Evolutionary conservation across 768 basidiomycete species (phyloP), one percentile per base, ranked within the genome.

Genomic region (Sarcomyxa edulis): DNA sequence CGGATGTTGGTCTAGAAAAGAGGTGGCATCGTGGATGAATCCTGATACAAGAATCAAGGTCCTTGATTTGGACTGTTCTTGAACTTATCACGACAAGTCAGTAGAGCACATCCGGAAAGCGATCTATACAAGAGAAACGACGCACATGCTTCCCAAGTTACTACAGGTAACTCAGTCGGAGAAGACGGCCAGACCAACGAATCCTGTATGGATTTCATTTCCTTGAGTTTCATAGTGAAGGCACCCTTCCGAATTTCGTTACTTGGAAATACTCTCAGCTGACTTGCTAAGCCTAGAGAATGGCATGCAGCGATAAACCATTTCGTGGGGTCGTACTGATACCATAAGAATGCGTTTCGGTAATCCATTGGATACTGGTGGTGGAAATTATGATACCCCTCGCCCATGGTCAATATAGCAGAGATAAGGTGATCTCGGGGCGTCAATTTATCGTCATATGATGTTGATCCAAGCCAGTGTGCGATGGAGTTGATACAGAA

Each of bases 241-340:
- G 77, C 74, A 9, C 91, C 81, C 59, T 92, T 92, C 42, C 71
- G 67, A 49, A 96, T 82, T 58, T 94, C 92, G 60, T 91, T 90
- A 54, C 81, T 80, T 36, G 90, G 89, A 64, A 96, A 96, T 25
- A 76, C 71, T 49, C 84, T 81, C 42, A 96, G 72, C 54, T 92
- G 76, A 30, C 66, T 77, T n/a, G 92, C 92, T 21, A 92, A 61
- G 3, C 89, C 83, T 20, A 89, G 34, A 33, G 55, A 44, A 15
- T 68, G 70, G 49, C 79, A 82, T 27, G 66, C 46, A 14, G 70
- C 77, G 53, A 96, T 96, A 67, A 96, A 93, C 93, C 92, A 94
- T 64, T 95, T 93, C 3, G 92, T 93, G 3, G 90, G 90, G 55
- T 93, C 89, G 52, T 91, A 92, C 58, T 93, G 90, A 52, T 83